phyloP scores from a whole-genome alignment of 139 green algal species.

The Picocystis salinarum region DNA sequence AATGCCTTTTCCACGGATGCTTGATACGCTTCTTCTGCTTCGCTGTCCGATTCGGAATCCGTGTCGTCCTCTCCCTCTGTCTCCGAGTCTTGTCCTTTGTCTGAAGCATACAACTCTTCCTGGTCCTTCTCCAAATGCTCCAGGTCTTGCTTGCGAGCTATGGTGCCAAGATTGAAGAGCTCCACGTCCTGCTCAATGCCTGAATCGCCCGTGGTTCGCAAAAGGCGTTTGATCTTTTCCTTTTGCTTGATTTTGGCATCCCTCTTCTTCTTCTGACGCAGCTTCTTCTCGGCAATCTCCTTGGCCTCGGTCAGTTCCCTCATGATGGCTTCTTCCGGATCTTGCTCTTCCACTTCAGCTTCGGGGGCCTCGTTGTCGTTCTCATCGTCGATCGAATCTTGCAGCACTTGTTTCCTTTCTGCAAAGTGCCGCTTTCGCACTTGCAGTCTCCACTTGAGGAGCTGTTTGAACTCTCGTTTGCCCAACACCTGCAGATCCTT shows the following conservation, averaged over 20 bases:
- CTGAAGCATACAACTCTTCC: slow-evolving; percentile 6
- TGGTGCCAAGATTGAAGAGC: neutral
- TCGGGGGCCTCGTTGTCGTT: too few species aligned
- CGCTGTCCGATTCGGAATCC: neutral
- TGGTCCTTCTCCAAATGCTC: slow-evolving; percentile 4
- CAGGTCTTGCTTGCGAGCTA: slow-evolving; percentile 1
- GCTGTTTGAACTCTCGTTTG: slow-evolving; percentile 88
- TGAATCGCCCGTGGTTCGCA: neutral
- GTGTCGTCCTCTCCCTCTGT: slow-evolving; percentile 7
- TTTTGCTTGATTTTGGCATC: slow-evolving; percentile 2
- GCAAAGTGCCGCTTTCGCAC: too few species aligned
- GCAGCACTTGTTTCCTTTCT: too few species aligned
- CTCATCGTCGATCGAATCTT: too few species aligned
- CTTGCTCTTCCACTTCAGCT: too few species aligned
- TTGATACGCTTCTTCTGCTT: neutral
- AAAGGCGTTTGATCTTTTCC: slow-evolving; percentile 1
- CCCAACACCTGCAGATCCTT: slow-evolving; percentile 82
- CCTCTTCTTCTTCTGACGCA: neutral
- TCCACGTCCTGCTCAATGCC: neutral
- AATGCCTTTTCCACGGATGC: neutral
- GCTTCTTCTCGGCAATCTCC: too few species aligned
- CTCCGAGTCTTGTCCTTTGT: slow-evolving; percentile 1
- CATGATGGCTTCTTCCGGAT: too few species aligned
- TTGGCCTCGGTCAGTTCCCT: too few species aligned
- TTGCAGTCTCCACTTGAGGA: slow-evolving; percentile 67